These are phyloP conservation scores for Neonectria coccinea DNA, from an alignment of 2,329 filamentous ascomycete genomes.

Conservation along the genomic window DNA sequence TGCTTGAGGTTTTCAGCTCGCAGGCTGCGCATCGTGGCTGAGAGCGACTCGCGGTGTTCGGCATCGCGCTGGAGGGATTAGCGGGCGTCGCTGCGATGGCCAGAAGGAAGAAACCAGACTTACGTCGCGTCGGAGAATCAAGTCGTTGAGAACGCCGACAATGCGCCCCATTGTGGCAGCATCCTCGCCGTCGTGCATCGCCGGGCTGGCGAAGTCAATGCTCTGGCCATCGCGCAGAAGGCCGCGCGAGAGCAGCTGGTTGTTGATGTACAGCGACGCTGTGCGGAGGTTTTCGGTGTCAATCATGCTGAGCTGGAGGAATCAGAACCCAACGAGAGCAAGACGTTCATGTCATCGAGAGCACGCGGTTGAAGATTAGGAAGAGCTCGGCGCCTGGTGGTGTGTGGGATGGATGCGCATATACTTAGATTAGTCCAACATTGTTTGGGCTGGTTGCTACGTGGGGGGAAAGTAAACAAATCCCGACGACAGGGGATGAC, in stretches of 20 bases:
- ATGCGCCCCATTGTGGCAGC: conserved; percentile 81
- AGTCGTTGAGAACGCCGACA: conserved; percentile 93
- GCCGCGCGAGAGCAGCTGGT: conserved; percentile 75
- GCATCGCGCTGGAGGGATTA: conserved; percentile 77
- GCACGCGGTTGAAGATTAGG: conserved; percentile 28
- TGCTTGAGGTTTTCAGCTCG: conserved; percentile 82
- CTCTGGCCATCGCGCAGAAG: conserved; percentile 74
- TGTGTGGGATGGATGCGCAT: conserved; percentile 27
- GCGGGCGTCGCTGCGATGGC: conserved; percentile 14
- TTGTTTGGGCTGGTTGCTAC: conserved; percentile 52
- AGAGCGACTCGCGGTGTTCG: conserved; percentile 86
- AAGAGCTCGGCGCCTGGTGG: conserved; percentile 21
- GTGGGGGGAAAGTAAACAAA: conserved; percentile 56
- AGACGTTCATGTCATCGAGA: conserved; percentile 40
- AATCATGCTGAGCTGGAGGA: conserved; percentile 57
- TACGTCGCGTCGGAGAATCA: conserved; percentile 91
- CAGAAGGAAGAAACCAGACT: conserved; percentile 19
- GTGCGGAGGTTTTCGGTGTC: conserved; percentile 73
- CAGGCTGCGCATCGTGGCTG: conserved; percentile 79
- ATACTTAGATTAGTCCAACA: conserved; percentile 27
- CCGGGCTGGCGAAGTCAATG: conserved; percentile 86
- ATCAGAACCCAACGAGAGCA: conserved; percentile 26
- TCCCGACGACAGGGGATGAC: conserved; percentile 38
- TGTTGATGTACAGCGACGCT: conserved; percentile 79
- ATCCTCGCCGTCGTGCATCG: conserved; percentile 67